Percentiles rank a stretch among this genome's conserved stretches.
Evolutionary conservation across 257 asterid genomes (phyloP).

Genomic region (Rhazya stricta): DNA sequence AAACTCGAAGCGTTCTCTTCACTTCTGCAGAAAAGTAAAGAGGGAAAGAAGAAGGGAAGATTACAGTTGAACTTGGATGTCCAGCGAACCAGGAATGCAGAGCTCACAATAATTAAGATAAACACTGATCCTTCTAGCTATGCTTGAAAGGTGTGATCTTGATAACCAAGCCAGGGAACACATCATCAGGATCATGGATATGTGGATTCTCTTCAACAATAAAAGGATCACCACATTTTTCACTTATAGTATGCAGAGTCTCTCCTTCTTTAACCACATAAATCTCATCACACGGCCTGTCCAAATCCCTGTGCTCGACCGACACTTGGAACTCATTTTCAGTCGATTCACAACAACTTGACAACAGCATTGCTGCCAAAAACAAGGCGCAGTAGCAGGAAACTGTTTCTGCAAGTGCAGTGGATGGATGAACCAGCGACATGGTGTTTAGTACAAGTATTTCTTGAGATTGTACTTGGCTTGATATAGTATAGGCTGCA

Average conservation of each 20-base stretch:
- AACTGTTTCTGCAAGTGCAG: constrained; percentile 41
- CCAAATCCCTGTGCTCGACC: neutral
- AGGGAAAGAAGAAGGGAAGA: no score
- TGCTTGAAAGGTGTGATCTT: constrained; percentile 57
- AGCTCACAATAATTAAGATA: neutral
- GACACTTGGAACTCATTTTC: constrained; percentile 26
- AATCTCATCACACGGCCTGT: constrained; percentile 57
- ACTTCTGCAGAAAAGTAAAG: neutral
- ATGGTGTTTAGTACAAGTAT: constrained; percentile 15
- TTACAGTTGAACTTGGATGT: neutral
- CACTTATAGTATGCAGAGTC: constrained; percentile 68
- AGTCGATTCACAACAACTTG: constrained; percentile 54
- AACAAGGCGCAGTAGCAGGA: constrained; percentile 54
- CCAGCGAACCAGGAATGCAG: neutral
- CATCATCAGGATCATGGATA: constrained; percentile 85
- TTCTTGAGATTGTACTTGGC: constrained; percentile 10
- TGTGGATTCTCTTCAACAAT: constrained; percentile 90
- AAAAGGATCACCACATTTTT: constrained; percentile 74
- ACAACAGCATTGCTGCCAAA: constrained; percentile 45
- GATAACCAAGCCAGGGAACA: constrained; percentile 74
- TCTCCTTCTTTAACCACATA: constrained; percentile 80
- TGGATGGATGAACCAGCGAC: constrained; percentile 34
- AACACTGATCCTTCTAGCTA: constrained; percentile 1
- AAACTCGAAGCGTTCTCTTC: neutral
- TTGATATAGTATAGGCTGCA: neutral